A percentile compares a stretch with the other conserved stretches of the same genome.
These are phyloP conservation scores for Candida alai DNA, from an alignment of 805 yeast genomes.

Conservation along the genomic window DNA sequence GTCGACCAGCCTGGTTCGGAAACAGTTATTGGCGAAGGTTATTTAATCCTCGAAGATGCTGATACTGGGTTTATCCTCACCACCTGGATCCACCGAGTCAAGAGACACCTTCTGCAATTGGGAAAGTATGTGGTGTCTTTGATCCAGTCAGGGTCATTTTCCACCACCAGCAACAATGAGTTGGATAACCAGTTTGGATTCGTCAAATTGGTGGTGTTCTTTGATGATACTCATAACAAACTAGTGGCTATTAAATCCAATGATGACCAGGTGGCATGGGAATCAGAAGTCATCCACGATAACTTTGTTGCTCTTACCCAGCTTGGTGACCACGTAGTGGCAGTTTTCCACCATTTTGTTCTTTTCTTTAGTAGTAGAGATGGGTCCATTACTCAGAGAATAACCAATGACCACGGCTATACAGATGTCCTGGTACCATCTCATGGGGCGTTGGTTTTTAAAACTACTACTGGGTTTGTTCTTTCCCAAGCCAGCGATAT, in stretches of 20 bases:
- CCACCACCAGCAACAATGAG: background rate
- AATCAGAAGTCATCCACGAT: slow-evolving; percentile 9
- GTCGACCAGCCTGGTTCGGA: slow-evolving; percentile 31
- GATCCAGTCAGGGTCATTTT: background rate
- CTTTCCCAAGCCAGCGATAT: too few relatives aligned
- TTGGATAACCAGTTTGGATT: slow-evolving; percentile 27
- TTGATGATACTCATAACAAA: slow-evolving; percentile 19
- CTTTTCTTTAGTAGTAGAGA: slow-evolving; percentile 12
- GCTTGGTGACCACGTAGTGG: slow-evolving; percentile 10
- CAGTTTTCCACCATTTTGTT: slow-evolving; percentile 10
- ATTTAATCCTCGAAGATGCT: slow-evolving; percentile 29
- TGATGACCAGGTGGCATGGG: slow-evolving; percentile 42
- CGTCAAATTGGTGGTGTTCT: slow-evolving; percentile 27
- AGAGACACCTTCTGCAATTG: slow-evolving; percentile 31
- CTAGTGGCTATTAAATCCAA: slow-evolving; percentile 42
- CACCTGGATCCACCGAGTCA: slow-evolving; percentile 27
- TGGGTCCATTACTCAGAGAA: slow-evolving; percentile 8
- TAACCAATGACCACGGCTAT: slow-evolving; percentile 1
- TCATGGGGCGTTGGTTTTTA: too few relatives aligned
- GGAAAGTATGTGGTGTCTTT: slow-evolving; percentile 22
- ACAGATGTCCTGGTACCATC: too few relatives aligned
- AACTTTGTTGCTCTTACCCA: slow-evolving; percentile 8
- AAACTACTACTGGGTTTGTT: too few relatives aligned
- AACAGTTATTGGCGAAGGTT: slow-evolving; percentile 24
- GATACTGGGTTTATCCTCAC: slow-evolving; percentile 16